A percentile compares a stretch with the other conserved stretches of the same genome.
Conservation (phyloP, 306 rosid genomes). For the Biancaea sappan region DNA sequence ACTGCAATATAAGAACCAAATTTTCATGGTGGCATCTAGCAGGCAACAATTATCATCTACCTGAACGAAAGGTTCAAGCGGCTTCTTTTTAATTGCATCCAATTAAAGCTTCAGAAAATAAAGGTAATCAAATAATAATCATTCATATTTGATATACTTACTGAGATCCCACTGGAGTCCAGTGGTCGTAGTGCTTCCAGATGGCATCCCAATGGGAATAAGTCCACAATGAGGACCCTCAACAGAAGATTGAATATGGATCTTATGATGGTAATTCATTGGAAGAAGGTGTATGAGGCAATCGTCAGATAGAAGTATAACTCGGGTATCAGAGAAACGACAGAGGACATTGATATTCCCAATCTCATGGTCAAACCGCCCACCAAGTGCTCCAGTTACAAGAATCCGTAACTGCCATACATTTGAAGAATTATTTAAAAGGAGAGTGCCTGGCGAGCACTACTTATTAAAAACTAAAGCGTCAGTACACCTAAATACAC, state of each 20-base stretch:
- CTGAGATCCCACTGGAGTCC: conserved; percentile 95
- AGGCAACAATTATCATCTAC: background rate
- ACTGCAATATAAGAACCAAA: background rate
- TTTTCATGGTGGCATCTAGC: background rate
- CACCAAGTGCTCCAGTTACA: conserved; percentile 94
- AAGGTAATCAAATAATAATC: conserved; percentile 14
- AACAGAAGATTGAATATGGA: conserved; percentile 63
- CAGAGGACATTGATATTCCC: conserved; percentile 90
- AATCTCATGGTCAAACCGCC: conserved; percentile 95
- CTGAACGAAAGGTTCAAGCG: background rate
- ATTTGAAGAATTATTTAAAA: conserved; percentile 23
- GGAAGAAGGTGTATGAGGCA: conserved; percentile 90
- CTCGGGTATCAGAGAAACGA: conserved; percentile 62
- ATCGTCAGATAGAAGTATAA: conserved; percentile 84
- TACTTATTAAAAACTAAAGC: conserved; percentile 3
- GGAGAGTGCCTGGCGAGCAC: conserved; percentile 20
- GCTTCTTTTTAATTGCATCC: background rate
- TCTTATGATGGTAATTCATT: conserved; percentile 64
- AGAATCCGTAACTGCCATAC: conserved; percentile 75
- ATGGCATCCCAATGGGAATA: conserved; percentile 82
- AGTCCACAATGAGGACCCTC: conserved; percentile 99
- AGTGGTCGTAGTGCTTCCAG: conserved; percentile 80
- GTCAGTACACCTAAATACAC: conserved; percentile 4
- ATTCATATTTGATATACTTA: conserved; percentile 44
- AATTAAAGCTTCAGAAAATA: conserved; percentile 2